phyloP scores from a whole-genome alignment of 1,139 yeast species.

The Meyerozyma athensensis region DNA sequence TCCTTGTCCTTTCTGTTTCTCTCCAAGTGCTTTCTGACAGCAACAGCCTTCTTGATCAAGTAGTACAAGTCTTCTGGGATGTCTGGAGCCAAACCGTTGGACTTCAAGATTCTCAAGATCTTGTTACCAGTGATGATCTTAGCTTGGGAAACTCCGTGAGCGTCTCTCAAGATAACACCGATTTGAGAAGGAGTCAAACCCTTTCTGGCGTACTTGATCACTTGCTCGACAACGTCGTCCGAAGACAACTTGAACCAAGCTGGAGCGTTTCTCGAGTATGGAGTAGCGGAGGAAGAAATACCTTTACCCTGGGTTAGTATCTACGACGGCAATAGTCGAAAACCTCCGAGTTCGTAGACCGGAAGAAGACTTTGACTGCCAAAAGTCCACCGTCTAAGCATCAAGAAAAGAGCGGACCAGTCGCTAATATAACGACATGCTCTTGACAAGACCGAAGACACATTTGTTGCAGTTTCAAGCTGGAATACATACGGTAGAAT shows the following conservation, averaged over 20 bases:
- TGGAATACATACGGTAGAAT: slow-evolving; percentile 63
- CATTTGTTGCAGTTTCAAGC: background rate
- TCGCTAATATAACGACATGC: slow-evolving; percentile 12
- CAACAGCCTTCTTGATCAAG: slow-evolving; percentile 98
- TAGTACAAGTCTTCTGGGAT: slow-evolving; percentile 99
- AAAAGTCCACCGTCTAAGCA: slow-evolving; percentile 4
- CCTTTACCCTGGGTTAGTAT: slow-evolving; percentile 87
- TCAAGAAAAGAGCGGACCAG: slow-evolving; percentile 7
- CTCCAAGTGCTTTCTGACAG: slow-evolving; percentile 99
- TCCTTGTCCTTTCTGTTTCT: slow-evolving; percentile 99
- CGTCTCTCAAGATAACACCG: slow-evolving; percentile 99
- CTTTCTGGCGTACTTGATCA: slow-evolving; percentile 99
- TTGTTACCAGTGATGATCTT: slow-evolving; percentile 99
- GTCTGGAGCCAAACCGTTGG: slow-evolving; percentile 99
- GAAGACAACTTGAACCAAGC: slow-evolving; percentile 98
- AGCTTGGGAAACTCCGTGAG: slow-evolving; percentile 99
- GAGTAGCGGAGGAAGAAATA: slow-evolving; percentile 97
- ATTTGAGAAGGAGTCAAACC: slow-evolving; percentile 99
- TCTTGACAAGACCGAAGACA: slow-evolving; percentile 7
- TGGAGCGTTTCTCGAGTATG: slow-evolving; percentile 98
- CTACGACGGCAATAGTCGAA: background rate
- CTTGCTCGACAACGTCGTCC: slow-evolving; percentile 96
- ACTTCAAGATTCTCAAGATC: slow-evolving; percentile 97
- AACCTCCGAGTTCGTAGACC: background rate
- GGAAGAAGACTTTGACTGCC: background rate